Percentiles rank a stretch among this genome's conserved stretches.
These are phyloP conservation scores for Yamadazyma ubonensis DNA, from an alignment of 805 yeast species.

Conservation along the genomic window DNA sequence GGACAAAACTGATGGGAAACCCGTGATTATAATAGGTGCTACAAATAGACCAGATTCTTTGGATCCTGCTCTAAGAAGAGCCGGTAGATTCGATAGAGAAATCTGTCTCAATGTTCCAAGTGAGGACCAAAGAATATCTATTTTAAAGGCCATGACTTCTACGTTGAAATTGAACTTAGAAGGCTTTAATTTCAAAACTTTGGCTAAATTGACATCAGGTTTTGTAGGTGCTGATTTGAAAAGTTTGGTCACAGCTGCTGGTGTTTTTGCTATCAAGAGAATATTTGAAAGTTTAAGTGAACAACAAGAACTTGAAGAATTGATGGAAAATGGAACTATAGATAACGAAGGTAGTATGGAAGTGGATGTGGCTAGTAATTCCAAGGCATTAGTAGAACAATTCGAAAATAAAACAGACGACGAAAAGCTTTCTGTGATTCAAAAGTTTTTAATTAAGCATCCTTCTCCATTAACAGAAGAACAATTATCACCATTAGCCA, in stretches of 20 bases:
- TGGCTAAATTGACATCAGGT: constrained; percentile 95
- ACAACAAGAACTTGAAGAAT: constrained; percentile 31
- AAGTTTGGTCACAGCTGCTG: constrained; percentile 92
- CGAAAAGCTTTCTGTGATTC: constrained; percentile 59
- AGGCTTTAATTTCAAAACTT: constrained; percentile 58
- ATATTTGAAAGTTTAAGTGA: constrained; percentile 65
- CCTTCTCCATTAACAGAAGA: constrained; percentile 77
- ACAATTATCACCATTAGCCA: constrained; percentile 73
- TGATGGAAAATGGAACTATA: constrained; percentile 7
- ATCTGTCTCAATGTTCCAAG: constrained; percentile 94
- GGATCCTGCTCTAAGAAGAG: constrained; percentile 92
- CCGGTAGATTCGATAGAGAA: constrained; percentile 95
- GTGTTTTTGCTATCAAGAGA: constrained; percentile 88
- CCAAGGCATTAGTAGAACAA: constrained; percentile 17
- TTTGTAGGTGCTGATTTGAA: constrained; percentile 97
- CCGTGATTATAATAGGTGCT: constrained; percentile 93
- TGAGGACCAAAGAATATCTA: constrained; percentile 74
- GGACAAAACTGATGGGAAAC: constrained; percentile 87
- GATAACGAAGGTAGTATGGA: constrained; percentile 28
- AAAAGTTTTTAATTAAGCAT: constrained; percentile 66
- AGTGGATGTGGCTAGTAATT: constrained; percentile 21
- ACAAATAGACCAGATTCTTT: constrained; percentile 95
- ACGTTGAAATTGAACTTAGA: constrained; percentile 57
- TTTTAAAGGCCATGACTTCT: constrained; percentile 70
- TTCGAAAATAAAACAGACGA: constrained; percentile 34